These are phyloP conservation scores for Pisolithus thermaeus DNA, from an alignment of 1,284 basidiomycete genomes.

Conservation along the genomic window DNA sequence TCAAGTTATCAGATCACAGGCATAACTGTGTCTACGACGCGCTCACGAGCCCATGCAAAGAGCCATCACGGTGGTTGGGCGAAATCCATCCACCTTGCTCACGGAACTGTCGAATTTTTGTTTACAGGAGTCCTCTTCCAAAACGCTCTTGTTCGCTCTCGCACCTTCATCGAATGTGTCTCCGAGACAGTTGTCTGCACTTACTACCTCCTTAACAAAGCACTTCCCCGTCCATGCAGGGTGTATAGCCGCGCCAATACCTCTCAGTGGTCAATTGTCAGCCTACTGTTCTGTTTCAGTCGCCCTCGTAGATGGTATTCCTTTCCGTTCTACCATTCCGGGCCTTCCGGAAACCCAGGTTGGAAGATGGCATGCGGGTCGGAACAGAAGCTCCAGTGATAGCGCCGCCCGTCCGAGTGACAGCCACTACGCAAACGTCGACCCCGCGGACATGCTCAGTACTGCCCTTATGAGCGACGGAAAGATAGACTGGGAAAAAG, in stretches of 20 bases:
- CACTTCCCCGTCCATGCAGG: slow-evolving; percentile 45
- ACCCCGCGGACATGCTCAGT: slow-evolving; percentile 9
- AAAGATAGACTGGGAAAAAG: slow-evolving; percentile 44
- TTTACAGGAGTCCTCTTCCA: background rate
- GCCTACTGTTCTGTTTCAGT: slow-evolving; percentile 48
- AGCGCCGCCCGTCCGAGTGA: slow-evolving; percentile 19
- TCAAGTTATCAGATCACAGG: too few relatives aligned
- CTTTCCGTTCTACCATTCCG: slow-evolving; percentile 56
- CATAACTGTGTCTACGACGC: too few relatives aligned
- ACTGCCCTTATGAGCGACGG: slow-evolving; percentile 16
- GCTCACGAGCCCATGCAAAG: background rate
- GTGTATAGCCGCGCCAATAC: slow-evolving; percentile 51
- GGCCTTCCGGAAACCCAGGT: slow-evolving; percentile 55
- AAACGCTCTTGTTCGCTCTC: slow-evolving; percentile 45
- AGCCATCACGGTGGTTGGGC: background rate
- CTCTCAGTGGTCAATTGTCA: slow-evolving; percentile 15
- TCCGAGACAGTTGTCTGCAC: slow-evolving; percentile 32
- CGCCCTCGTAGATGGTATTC: slow-evolving; percentile 37
- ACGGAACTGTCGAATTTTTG: background rate
- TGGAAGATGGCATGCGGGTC: slow-evolving; percentile 59
- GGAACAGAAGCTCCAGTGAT: slow-evolving; percentile 14
- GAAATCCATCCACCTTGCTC: background rate
- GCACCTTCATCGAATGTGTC: slow-evolving; percentile 35
- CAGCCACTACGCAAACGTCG: slow-evolving; percentile 1
- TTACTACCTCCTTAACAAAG: slow-evolving; percentile 39